phyloP scores from a whole-genome alignment of 116 monocot genomes.

The Iris pallida region DNA sequence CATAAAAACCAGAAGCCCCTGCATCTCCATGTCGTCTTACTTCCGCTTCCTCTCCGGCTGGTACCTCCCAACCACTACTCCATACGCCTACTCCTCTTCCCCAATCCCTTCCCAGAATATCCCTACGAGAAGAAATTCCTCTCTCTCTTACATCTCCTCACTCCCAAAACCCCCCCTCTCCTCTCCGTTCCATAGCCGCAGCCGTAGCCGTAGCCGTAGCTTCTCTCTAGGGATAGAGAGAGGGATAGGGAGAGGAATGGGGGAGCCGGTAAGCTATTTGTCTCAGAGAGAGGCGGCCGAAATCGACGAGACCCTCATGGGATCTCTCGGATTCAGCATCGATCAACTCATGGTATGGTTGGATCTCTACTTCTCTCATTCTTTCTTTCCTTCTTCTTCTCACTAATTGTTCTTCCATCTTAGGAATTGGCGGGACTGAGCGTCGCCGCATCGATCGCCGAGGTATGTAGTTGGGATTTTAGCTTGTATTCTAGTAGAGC shows the following conservation, averaged over 20 bases:
- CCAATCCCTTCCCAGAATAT: too few relatives aligned
- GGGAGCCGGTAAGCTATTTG: slow-evolving; percentile 44
- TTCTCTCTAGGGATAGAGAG: slow-evolving; percentile 3
- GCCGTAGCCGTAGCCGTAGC: neutral
- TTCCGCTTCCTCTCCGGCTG: too few relatives aligned
- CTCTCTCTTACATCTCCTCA: too few relatives aligned
- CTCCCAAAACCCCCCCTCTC: neutral
- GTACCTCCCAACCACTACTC: too few relatives aligned
- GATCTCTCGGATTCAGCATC: slow-evolving; percentile 87
- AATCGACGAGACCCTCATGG: slow-evolving; percentile 96
- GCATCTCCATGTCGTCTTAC: too few relatives aligned
- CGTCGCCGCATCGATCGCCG: slow-evolving; percentile 64
- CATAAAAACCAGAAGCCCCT: too few relatives aligned
- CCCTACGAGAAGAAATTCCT: too few relatives aligned
- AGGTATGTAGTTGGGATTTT: slow-evolving; percentile 31
- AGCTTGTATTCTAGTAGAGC: too few relatives aligned
- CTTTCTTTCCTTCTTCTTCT: neutral
- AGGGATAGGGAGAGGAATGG: slow-evolving; percentile 5
- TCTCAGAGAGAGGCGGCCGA: slow-evolving; percentile 72
- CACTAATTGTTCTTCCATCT: slow-evolving; percentile 4
- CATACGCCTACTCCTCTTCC: too few relatives aligned
- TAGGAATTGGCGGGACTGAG: slow-evolving; percentile 96
- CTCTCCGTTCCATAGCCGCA: neutral
- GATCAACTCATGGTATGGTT: slow-evolving; percentile 81
- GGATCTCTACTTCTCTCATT: neutral